Percentiles rank a stretch among this genome's conserved stretches.
phyloP scores from a whole-genome alignment of 179 eudicot species.

The Drosera spatulata region DNA sequence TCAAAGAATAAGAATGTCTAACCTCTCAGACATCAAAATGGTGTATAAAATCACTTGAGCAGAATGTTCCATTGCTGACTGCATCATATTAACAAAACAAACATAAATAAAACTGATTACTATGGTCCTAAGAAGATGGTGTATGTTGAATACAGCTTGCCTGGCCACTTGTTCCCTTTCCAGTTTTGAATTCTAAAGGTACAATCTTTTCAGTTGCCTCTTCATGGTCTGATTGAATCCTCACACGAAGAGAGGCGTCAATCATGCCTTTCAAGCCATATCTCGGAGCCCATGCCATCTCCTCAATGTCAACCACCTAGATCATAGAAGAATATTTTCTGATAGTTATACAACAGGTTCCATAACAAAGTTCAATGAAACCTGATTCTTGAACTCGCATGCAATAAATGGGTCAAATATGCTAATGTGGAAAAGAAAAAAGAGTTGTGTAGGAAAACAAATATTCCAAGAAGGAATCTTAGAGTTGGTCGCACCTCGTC shows the following conservation, averaged over 20 bases:
- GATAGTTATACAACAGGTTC: background rate
- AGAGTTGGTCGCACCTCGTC: constrained; percentile 49
- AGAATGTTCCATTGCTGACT: constrained; percentile 83
- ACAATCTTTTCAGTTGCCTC: constrained; percentile 49
- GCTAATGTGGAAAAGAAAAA: too few relatives aligned
- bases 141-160: constrained; percentile 21
- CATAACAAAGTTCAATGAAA: constrained; percentile 3
- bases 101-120: background rate
- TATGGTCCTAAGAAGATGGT: background rate
- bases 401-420: too few relatives aligned
- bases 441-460: too few relatives aligned
- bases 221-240: constrained; percentile 18
- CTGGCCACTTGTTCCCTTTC: constrained; percentile 95
- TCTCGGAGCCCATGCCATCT: constrained; percentile 99
- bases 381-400: too few relatives aligned
- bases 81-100: constrained; percentile 15
- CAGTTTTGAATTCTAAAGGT: constrained; percentile 96
- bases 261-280: constrained; percentile 95
- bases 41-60: constrained; percentile 95
- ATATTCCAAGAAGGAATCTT: background rate
- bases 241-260: constrained; percentile 80
- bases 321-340: constrained; percentile 8
- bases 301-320: constrained; percentile 94
- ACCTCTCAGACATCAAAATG: constrained; percentile 98
- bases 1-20: too few relatives aligned